Evolutionary conservation across 352 stramenopile genomes (phyloP).

Genomic region (Globisporangium polare): DNA sequence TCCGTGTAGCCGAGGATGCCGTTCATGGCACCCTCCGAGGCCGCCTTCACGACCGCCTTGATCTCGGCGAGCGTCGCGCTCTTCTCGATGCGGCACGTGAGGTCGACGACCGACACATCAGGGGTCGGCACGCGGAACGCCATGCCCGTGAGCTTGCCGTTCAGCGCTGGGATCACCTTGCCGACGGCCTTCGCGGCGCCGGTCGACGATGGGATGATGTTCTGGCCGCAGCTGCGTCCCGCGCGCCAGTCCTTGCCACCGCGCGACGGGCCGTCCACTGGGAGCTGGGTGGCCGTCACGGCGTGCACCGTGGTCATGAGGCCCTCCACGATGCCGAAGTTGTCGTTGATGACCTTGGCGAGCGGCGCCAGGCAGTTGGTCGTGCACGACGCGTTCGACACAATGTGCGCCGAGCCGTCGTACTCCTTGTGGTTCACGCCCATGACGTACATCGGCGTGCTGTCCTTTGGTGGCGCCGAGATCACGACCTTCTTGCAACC

Average conservation of each 20-base stretch:
- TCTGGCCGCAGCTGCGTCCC: constrained; percentile 95
- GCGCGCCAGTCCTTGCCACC: constrained; percentile 98
- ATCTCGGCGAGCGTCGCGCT: constrained; percentile 97
- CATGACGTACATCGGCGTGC: constrained; percentile 96
- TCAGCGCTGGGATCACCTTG: constrained; percentile 96
- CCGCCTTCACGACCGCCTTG: constrained; percentile 94
- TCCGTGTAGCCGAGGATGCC: constrained; percentile 98
- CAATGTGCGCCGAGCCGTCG: constrained; percentile 70
- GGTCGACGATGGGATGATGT: constrained; percentile 98
- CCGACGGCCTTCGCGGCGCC: constrained; percentile 98
- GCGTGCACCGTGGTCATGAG: constrained; percentile 79
- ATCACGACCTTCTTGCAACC: constrained; percentile 97
- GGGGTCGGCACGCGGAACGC: constrained; percentile 89
- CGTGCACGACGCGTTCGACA: constrained; percentile 80
- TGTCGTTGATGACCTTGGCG: constrained; percentile 59
- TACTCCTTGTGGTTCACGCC: constrained; percentile 94
- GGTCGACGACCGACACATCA: constrained; percentile 90
- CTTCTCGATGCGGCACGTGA: constrained; percentile 84
- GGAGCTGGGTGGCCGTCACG: constrained; percentile 97
- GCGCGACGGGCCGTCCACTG: constrained; percentile 95
- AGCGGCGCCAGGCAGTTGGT: constrained; percentile 68
- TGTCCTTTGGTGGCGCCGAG: constrained; percentile 90
- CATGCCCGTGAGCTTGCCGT: constrained; percentile 92
- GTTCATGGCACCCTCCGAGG: constrained; percentile 93
- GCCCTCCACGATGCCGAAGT: constrained; percentile 52